Percentiles rank a stretch among this genome's conserved stretches.
Conservation (phyloP, 2,329 filamentous ascomycete genomes). For the Pyrenophora seminiperda region DNA sequence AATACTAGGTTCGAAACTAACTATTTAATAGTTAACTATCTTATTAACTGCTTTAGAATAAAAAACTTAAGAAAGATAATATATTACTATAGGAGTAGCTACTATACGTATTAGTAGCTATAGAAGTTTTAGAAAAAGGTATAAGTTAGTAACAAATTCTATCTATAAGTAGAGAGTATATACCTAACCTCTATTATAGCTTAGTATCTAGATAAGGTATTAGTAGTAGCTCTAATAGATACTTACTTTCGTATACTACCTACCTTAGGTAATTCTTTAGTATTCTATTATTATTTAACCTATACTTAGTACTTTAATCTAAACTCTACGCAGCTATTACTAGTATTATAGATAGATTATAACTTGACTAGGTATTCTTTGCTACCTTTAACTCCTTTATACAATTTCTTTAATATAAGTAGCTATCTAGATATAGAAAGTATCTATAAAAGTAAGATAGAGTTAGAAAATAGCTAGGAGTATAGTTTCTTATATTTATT, state of each 20-base stretch:
- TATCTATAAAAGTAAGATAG: not conserved
- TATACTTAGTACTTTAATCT: not conserved
- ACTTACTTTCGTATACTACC: not conserved
- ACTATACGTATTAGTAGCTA: constrained; percentile 7
- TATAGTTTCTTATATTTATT: constrained; percentile 14
- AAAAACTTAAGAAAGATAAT: constrained; percentile 6
- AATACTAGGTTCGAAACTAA: constrained; percentile 8
- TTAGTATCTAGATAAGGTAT: not conserved
- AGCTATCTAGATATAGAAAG: not conserved
- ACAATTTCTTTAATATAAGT: not conserved
- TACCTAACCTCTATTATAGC: constrained; percentile 11
- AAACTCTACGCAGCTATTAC: not conserved
- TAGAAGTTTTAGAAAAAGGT: constrained; percentile 13
- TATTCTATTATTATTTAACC: constrained; percentile 3
- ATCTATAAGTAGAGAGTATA: constrained; percentile 3
- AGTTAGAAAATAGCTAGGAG: constrained; percentile 8
- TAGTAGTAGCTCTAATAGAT: not conserved
- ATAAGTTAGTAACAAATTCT: constrained; percentile 4
- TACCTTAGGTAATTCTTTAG: constrained; percentile 1
- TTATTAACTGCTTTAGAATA: constrained; percentile 12
- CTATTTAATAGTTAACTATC: constrained; percentile 3
- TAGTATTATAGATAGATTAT: not conserved
- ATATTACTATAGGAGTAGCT: constrained; percentile 6
- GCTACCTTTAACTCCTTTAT: not conserved
- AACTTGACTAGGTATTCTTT: not conserved